Evolutionary conservation across 768 basidiomycete species (phyloP), one percentile per base, ranked within the genome.

Genomic region (Scleroderma bovista): DNA sequence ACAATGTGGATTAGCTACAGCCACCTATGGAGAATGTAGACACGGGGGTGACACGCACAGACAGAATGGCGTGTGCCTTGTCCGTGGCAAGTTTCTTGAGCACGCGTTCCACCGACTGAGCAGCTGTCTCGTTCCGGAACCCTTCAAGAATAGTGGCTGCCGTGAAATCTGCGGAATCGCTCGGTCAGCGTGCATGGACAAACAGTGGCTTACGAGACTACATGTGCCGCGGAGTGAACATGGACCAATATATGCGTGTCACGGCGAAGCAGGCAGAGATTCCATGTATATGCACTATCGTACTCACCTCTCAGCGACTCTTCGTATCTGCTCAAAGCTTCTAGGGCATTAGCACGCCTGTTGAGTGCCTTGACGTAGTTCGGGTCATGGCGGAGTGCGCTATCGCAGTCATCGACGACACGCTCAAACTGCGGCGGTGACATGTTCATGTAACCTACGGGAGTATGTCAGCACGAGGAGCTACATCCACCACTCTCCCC

Each of bases 141-240:
- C 86, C 84, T 67, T 94, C 92, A 37, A 99, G 78, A 56, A 99
- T 95, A 15, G 94, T 93, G 0, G 89, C 85, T n/a, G 95, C 91
- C 0, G 95, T 97, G 74, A 84, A 98, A 67, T 99, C 95, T 93
- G 29, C 12, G 37, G 9, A 8, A 20, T 19, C 19, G 20, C 13
- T 12, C 19, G 4, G 31, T 32, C 20, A 45, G 19, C 31, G 20
- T 7, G 31, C 7, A 19, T 20, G 31, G 7, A 13, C 31, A 2
- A 12, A 20, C 3, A 32, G 17, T 7, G 16, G 17, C 6, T 33
- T 7, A 33, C 32, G 32, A 22, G n/a, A n/a, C n/a, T n/a, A n/a
- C n/a, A n/a, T n/a, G n/a, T n/a, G n/a, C n/a, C n/a, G n/a, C n/a
- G n/a, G n/a, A n/a, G n/a, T n/a, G n/a, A n/a, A n/a, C n/a, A n/a